A percentile compares a stretch with the other conserved stretches of the same genome.
Evolutionary conservation across 129 eudicot genomes (phyloP).

Genomic region (Tagetes patula): DNA sequence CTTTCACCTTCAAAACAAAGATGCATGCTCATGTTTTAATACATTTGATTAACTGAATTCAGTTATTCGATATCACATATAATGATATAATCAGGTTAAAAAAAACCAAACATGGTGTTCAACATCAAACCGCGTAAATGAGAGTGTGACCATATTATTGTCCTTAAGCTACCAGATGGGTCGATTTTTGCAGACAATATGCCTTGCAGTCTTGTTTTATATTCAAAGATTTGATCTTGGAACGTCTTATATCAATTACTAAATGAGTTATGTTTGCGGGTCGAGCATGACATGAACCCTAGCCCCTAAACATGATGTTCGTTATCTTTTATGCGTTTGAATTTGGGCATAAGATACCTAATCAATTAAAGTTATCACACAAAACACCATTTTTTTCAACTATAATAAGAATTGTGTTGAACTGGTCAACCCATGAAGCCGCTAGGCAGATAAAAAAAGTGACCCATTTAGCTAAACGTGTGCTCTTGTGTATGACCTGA

Average conservation of each 20-base stretch:
- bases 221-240: not conserved
- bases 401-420: not conserved
- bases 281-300: too few species aligned
- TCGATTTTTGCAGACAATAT: not conserved
- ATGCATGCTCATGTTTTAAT: not conserved
- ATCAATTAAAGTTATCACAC: not conserved
- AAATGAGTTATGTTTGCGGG: too few species aligned
- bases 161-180: not conserved
- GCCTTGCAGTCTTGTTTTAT: not conserved
- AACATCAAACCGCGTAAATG: not conserved
- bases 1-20: slow-evolving; percentile 55
- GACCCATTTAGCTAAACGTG: too few species aligned
- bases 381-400: not conserved
- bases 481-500: not conserved
- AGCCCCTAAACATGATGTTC: not conserved
- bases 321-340: not conserved
- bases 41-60: not conserved
- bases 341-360: not conserved
- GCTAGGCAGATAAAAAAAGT: too few species aligned
- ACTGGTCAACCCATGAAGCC: not conserved
- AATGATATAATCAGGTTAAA: not conserved
- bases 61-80: not conserved
- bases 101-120: not conserved
- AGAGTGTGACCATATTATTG: not conserved
- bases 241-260: not conserved